Conservation (phyloP, 1,139 yeast species). For the Insectozyma bohioensis region DNA sequence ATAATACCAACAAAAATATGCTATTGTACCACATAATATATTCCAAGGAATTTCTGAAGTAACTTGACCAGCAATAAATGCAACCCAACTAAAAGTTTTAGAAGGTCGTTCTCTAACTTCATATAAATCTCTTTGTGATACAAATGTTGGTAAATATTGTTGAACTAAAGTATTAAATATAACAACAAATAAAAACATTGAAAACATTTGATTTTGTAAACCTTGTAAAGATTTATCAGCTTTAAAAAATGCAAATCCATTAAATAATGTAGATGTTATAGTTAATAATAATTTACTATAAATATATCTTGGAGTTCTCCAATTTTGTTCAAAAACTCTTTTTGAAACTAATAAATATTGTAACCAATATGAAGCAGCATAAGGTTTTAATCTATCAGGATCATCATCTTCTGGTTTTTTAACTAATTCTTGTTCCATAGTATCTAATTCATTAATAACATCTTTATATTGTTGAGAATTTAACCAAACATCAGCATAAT, state of each 20-base stretch:
- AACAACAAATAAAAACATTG: slow-evolving; percentile 53
- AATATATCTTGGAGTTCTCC: slow-evolving; percentile 45
- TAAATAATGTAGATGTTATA: slow-evolving; percentile 40
- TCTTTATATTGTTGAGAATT: slow-evolving; percentile 27
- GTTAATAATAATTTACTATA: slow-evolving; percentile 41
- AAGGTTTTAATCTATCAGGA: slow-evolving; percentile 20
- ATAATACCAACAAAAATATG: slow-evolving; percentile 76
- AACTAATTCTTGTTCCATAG: slow-evolving; percentile 14
- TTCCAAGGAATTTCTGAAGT: slow-evolving; percentile 79
- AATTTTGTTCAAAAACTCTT: slow-evolving; percentile 24
- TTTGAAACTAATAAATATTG: slow-evolving; percentile 24
- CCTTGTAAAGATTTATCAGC: slow-evolving; percentile 36
- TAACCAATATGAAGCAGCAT: slow-evolving; percentile 22
- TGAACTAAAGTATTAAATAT: slow-evolving; percentile 54
- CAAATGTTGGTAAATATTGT: slow-evolving; percentile 42
- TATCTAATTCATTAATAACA: slow-evolving; percentile 24
- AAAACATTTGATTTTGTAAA: slow-evolving; percentile 49
- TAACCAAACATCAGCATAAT: slow-evolving; percentile 35
- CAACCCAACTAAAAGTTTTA: slow-evolving; percentile 28
- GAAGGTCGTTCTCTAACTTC: slow-evolving; percentile 40
- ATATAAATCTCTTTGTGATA: slow-evolving; percentile 34
- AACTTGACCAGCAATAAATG: slow-evolving; percentile 57
- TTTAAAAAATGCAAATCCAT: slow-evolving; percentile 46
- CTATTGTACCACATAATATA: slow-evolving; percentile 58
- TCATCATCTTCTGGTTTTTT: slow-evolving; percentile 14